A percentile compares a stretch with the other conserved stretches of the same genome.
phyloP scores from a whole-genome alignment of 2,329 filamentous ascomycete genomes.

The Phaeosphaeriaceae sp. region DNA sequence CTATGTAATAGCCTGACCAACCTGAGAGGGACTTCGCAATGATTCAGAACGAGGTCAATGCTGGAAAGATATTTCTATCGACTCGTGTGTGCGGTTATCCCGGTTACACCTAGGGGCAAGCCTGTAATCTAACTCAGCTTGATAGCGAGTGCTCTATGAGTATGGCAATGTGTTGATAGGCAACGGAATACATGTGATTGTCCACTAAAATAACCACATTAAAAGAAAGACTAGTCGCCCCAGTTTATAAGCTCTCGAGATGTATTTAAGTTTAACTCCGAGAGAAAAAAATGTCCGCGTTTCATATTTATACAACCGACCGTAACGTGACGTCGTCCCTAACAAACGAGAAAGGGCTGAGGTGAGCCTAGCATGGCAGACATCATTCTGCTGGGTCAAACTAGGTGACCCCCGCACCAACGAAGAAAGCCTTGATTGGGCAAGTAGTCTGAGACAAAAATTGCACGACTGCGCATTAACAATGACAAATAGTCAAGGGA shows the following conservation, averaged over 20 bases:
- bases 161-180: constrained; percentile 33
- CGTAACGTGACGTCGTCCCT: constrained; percentile 7
- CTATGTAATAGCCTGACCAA: too few species aligned
- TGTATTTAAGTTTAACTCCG: constrained; percentile 15
- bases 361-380: background rate
- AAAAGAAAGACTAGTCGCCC: constrained; percentile 47
- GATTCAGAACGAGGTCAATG: too few species aligned
- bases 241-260: constrained; percentile 32
- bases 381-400: background rate
- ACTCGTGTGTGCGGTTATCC: background rate
- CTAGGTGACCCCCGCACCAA: background rate
- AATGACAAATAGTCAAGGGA: background rate
- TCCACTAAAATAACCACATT: constrained; percentile 36
- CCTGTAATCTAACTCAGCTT: constrained; percentile 1
- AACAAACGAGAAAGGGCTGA: constrained; percentile 4
- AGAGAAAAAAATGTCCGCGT: constrained; percentile 7
- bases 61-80: background rate
- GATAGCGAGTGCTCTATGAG: constrained; percentile 1
- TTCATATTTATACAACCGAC: constrained; percentile 23
- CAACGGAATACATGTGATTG: constrained; percentile 47
- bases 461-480: background rate
- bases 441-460: background rate
- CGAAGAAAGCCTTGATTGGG: background rate
- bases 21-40: too few species aligned
- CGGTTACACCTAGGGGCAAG: background rate